Evolutionary conservation across 768 basidiomycete species (phyloP).

Genomic region (Trichaptum fuscoviolaceum): DNA sequence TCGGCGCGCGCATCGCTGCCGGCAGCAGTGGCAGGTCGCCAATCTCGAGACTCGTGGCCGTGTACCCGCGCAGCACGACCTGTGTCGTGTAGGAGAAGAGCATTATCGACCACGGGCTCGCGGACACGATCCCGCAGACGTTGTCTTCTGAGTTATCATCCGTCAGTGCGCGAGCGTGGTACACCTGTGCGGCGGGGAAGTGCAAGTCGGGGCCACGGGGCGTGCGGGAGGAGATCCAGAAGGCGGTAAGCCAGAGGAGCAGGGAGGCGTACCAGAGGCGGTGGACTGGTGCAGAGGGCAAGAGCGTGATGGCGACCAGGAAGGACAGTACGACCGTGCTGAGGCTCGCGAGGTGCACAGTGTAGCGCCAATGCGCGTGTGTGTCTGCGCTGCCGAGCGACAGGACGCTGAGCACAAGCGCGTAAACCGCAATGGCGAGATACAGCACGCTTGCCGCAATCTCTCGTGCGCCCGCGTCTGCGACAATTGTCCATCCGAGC

Average conservation of each 20-base stretch:
- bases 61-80: conserved; percentile 80
- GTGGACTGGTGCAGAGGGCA: conserved; percentile 46
- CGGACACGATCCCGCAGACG: conserved; percentile 53
- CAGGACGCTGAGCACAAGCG: conserved; percentile 43
- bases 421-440: conserved; percentile 53
- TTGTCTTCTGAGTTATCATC: conserved; percentile 66
- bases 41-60: conserved; percentile 69
- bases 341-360: conserved; percentile 56
- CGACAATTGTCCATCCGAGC: conserved; percentile 48
- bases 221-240: conserved; percentile 41
- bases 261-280: conserved; percentile 52
- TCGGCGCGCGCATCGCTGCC: conserved; percentile 59
- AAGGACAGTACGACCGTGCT: conserved; percentile 43
- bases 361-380: conserved; percentile 27
- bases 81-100: conserved; percentile 88
- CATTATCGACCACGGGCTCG: conserved; percentile 55
- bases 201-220: conserved; percentile 73
- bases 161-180: conserved; percentile 63
- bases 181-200: conserved; percentile 68
- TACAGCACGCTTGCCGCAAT: conserved; percentile 40
- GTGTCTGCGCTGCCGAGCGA: conserved; percentile 45
- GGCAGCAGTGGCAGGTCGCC: conserved; percentile 84
- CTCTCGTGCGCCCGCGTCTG: conserved; percentile 20
- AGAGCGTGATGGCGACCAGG: conserved; percentile 44
- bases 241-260: conserved; percentile 42